Conservation (phyloP, 1,139 yeast species). For the Candida sp. region DNA sequence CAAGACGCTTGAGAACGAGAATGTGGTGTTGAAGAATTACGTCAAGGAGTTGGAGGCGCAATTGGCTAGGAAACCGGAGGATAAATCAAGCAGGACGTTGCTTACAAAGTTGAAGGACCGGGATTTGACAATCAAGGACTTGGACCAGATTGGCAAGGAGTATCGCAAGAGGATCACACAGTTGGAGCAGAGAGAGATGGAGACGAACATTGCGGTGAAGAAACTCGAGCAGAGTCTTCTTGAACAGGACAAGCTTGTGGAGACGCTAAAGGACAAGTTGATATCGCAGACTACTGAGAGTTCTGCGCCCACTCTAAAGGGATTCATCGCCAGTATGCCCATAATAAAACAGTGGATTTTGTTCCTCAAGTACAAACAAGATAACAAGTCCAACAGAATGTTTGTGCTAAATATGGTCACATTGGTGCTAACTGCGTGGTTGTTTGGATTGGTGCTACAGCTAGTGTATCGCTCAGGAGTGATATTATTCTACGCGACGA, state of each 20-base stretch:
- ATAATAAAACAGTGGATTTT: conserved; percentile 35
- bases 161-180: conserved; percentile 23
- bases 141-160: conserved; percentile 26
- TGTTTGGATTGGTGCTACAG: conserved; percentile 10
- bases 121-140: conserved; percentile 22
- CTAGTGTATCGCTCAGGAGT: conserved; percentile 16
- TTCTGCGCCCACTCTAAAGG: conserved; percentile 9
- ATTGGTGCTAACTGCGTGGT: conserved; percentile 24
- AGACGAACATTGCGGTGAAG: conserved; percentile 21
- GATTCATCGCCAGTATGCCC: conserved; percentile 31
- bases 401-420: conserved; percentile 25
- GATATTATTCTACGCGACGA: not conserved
- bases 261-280: conserved; percentile 23
- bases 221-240: conserved; percentile 14
- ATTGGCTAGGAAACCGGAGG: conserved; percentile 10
- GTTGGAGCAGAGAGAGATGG: conserved; percentile 18
- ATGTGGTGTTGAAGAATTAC: conserved; percentile 22
- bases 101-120: conserved; percentile 20
- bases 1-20: conserved; percentile 22
- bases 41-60: conserved; percentile 24
- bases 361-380: conserved; percentile 30
- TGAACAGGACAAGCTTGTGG: conserved; percentile 27
- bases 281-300: conserved; percentile 5
- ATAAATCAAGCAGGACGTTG: conserved; percentile 1
- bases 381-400: conserved; percentile 23